phyloP scores from a whole-genome alignment of 2,329 filamentous ascomycete species.

The Fusarium oligoseptatum region DNA sequence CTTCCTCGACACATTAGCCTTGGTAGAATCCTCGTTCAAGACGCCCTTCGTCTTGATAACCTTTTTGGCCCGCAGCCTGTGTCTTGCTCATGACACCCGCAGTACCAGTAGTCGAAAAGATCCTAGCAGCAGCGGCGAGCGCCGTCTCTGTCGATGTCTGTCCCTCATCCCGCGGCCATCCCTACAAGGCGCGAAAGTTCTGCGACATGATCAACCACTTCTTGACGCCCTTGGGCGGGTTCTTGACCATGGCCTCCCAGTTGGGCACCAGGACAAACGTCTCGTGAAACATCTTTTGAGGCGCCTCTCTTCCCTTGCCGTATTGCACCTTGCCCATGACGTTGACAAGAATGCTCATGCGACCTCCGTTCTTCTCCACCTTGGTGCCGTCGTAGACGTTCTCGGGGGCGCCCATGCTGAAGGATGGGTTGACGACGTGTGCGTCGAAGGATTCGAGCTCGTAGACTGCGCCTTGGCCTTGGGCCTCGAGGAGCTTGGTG shows the following conservation, averaged over 20 bases:
- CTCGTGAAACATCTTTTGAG: conserved; percentile 81
- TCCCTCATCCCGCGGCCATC: conserved; percentile 1
- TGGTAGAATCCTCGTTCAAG: conserved; percentile 22
- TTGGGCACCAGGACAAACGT: conserved; percentile 86
- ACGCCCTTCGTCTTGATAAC: background rate
- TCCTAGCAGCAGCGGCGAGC: conserved; percentile 3
- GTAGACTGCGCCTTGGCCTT: conserved; percentile 72
- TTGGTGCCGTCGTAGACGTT: conserved; percentile 56
- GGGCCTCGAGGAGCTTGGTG: conserved; percentile 75
- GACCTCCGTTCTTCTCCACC: conserved; percentile 64
- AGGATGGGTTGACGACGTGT: conserved; percentile 81
- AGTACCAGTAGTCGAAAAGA: background rate
- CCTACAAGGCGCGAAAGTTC: conserved; percentile 73
- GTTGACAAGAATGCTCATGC: conserved; percentile 79
- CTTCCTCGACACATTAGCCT: conserved; percentile 23
- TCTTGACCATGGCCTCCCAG: conserved; percentile 68
- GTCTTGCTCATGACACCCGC: background rate
- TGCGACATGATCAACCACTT: conserved; percentile 79
- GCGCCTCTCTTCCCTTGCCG: conserved; percentile 72
- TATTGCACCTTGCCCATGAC: conserved; percentile 80
- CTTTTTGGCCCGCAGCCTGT: background rate
- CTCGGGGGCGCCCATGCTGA: conserved; percentile 68
- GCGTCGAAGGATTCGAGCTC: conserved; percentile 83
- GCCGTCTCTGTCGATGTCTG: conserved; percentile 18
- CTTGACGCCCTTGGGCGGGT: conserved; percentile 65